Percentiles rank a stretch among this genome's conserved stretches.
Conservation (phyloP, 2,329 filamentous ascomycete genomes). For the Aureobasidium lini region DNA sequence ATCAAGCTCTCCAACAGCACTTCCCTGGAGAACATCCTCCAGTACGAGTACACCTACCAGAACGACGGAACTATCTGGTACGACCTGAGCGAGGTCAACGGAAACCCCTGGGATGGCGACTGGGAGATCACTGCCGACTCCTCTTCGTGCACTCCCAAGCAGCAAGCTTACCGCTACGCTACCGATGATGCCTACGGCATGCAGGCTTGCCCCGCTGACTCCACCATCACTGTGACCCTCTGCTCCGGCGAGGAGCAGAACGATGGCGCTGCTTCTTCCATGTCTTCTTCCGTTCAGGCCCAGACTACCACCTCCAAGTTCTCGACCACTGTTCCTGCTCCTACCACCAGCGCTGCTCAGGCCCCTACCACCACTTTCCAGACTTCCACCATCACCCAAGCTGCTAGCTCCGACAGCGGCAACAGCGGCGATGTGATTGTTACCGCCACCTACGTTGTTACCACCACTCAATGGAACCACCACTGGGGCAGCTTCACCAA, state of each 20-base stretch:
- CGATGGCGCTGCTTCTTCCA: conserved; percentile 14
- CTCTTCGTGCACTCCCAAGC: conserved; percentile 24
- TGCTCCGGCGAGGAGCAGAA: conserved; percentile 24
- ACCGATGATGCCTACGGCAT: conserved; percentile 33
- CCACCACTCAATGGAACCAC: conserved; percentile 17
- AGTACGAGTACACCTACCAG: conserved; percentile 34
- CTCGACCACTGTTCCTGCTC: conserved; percentile 13
- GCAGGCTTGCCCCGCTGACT: conserved; percentile 27
- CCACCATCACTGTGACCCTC: conserved; percentile 29
- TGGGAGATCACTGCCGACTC: conserved; percentile 28
- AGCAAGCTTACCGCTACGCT: conserved; percentile 31
- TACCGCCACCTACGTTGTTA: conserved; percentile 22
- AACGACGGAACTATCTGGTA: conserved; percentile 31
- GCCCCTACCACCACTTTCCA: conserved; percentile 18
- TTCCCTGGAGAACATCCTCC: conserved; percentile 25
- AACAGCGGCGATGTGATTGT: neutral
- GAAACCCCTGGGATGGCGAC: conserved; percentile 31
- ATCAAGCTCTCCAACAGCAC: conserved; percentile 31
- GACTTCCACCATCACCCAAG: conserved; percentile 7
- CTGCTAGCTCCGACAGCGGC: neutral
- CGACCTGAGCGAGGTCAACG: conserved; percentile 31
- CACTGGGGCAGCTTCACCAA: neutral
- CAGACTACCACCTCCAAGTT: conserved; percentile 16
- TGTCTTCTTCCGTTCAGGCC: conserved; percentile 14
- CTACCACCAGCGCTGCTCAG: conserved; percentile 12